Conservation (phyloP, 768 basidiomycete genomes). For the Leccinum obscurum region DNA sequence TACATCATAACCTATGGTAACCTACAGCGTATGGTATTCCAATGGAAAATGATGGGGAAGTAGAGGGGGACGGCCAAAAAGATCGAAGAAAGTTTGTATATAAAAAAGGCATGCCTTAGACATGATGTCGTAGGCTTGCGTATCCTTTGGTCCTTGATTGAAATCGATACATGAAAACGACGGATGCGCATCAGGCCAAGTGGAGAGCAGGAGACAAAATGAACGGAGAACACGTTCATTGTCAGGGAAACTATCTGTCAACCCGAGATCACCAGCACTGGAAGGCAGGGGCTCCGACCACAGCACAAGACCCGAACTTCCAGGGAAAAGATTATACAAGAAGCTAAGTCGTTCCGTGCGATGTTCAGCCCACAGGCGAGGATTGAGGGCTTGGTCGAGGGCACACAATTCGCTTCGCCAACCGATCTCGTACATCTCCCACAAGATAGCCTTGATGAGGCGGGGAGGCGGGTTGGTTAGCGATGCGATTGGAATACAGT, state of each 20-base stretch:
- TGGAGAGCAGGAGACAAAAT: background rate
- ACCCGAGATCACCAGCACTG: background rate
- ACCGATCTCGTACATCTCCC: constrained; percentile 20
- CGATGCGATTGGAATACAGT: background rate
- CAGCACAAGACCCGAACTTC: background rate
- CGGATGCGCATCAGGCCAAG: background rate
- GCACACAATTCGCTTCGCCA: constrained; percentile 22
- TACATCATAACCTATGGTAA: no score
- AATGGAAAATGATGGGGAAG: background rate
- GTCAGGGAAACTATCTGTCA: background rate
- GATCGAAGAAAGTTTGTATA: constrained; percentile 3
- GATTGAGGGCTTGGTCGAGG: constrained; percentile 15
- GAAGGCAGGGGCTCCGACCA: background rate
- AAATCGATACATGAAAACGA: background rate
- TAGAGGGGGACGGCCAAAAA: constrained; percentile 1
- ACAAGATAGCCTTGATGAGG: constrained; percentile 14
- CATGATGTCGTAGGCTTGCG: background rate
- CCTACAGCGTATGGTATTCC: no score
- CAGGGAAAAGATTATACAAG: background rate
- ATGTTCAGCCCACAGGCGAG: constrained; percentile 6
- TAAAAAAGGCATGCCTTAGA: background rate
- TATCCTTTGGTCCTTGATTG: no score
- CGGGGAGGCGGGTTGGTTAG: background rate
- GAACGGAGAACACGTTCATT: background rate
- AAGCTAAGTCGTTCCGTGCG: background rate